Evolutionary conservation across 202 grass and related monocot genomes (phyloP), one percentile per base, ranked within the genome.

Genomic region (Schoenoplectus triqueter): DNA sequence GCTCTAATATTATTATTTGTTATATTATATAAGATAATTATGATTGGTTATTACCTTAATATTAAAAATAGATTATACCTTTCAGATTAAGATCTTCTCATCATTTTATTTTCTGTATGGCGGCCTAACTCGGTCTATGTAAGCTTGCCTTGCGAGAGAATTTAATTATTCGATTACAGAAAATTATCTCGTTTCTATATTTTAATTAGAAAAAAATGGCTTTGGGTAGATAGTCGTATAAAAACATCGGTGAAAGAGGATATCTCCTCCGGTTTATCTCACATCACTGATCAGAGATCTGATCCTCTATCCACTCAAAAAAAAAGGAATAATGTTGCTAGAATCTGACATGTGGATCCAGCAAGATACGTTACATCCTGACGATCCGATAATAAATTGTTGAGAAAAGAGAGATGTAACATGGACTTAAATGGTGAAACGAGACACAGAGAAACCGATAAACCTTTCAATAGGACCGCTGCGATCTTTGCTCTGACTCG

Each of bases 121-220:
- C 13, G 11, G 67, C 45, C 45, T 70, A 45, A 70, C 45, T 70
- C 67, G 67, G 67, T 70, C 67, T 70, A 70, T n/a, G n/a, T 15
- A 41, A 66, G 7, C 51, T 54, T 54, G 51, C 7, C 7, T 54
- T 54, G 1, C 7, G 8, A 66, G 2, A 10, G 0, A 69, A 45
- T 69, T 42, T 18, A 64, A 20, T 57, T 21, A 64, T 64, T 18
- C 61, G 1, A 64, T 7, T 63, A 6, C 6, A 2, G 7, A 65
- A 65, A 64, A 3, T 65, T 10, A 21, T 22, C 10, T 10, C 2
- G 22, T 22, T 65, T 10, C 6, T 59, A 60, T 60, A 17, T 61
- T 61, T 5, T 47, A 47, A 47, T 47, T 47, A 31, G 45, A 6
- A 47, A 47, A 47, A 47, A 47, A 3, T 6, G 45, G 1, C 45